Evolutionary conservation across 1,284 basidiomycete species (phyloP).

Genomic region (Rhodotorula sp.): DNA sequence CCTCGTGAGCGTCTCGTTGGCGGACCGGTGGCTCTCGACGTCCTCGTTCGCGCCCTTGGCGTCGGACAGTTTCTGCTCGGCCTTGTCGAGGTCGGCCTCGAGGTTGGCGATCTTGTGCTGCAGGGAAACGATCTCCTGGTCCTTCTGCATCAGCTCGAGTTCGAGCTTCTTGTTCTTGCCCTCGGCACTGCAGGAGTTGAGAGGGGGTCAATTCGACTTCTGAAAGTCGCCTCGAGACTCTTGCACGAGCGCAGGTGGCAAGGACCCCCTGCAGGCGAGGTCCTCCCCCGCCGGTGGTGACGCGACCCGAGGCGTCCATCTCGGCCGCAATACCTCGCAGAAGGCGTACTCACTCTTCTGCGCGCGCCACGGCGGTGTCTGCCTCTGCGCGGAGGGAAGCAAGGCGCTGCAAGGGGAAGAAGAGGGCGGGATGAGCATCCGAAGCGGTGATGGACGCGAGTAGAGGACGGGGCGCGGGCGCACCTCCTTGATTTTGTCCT

Average conservation of each 20-base stretch:
- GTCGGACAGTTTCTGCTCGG: conserved; percentile 69
- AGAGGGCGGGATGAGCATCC: background rate
- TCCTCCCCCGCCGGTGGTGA: background rate
- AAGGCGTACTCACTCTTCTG: conserved; percentile 56
- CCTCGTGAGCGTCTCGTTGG: conserved; percentile 71
- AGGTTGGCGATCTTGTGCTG: conserved; percentile 69
- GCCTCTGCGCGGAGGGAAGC: conserved; percentile 76
- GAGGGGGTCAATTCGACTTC: background rate
- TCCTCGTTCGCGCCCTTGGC: conserved; percentile 70
- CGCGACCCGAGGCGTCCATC: background rate
- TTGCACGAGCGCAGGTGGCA: background rate
- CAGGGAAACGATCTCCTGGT: conserved; percentile 84
- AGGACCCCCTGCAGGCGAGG: background rate
- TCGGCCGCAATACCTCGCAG: background rate
- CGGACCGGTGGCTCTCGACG: conserved; percentile 69
- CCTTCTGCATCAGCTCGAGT: conserved; percentile 74
- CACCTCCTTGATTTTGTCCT: conserved; percentile 59
- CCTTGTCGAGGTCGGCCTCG: conserved; percentile 71
- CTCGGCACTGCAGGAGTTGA: conserved; percentile 58
- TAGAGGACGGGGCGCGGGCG: conserved; percentile 30
- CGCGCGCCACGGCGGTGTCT: conserved; percentile 72
- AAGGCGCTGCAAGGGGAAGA: conserved; percentile 52
- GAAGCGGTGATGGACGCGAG: background rate
- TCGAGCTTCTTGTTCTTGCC: conserved; percentile 67
- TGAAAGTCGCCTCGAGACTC: background rate